Conservation (phyloP, 1,284 basidiomycete genomes). For the Leccinum fuscescens region DNA sequence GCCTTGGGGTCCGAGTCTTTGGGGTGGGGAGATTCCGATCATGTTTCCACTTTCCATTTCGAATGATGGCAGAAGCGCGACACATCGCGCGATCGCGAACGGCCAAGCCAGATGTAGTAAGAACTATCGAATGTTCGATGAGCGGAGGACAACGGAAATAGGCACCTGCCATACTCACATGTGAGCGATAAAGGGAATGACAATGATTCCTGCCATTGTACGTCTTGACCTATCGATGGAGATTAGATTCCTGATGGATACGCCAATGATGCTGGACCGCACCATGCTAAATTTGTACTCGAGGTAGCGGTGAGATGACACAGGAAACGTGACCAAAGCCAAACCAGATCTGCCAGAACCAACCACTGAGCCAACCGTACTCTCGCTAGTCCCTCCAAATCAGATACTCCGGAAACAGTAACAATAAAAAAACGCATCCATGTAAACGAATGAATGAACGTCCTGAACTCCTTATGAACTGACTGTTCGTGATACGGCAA, state of each 20-base stretch:
- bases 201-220: conserved; percentile 72
- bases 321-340: conserved; percentile 73
- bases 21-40: conserved; percentile 39
- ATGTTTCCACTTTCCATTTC: conserved; percentile 72
- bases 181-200: conserved; percentile 67
- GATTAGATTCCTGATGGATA: not conserved
- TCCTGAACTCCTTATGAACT: conserved; percentile 74
- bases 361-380: conserved; percentile 71
- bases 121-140: conserved; percentile 38
- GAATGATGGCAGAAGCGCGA: conserved; percentile 59
- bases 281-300: conserved; percentile 81
- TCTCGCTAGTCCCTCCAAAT: conserved; percentile 54
- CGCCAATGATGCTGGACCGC: conserved; percentile 11
- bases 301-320: conserved; percentile 73
- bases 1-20: conserved; percentile 25
- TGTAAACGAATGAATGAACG: conserved; percentile 73
- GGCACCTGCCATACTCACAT: conserved; percentile 41
- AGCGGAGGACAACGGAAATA: conserved; percentile 1
- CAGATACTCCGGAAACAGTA: not conserved
- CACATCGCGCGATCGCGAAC: conserved; percentile 64
- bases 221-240: conserved; percentile 46
- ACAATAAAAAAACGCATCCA: conserved; percentile 37
- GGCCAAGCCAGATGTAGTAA: conserved; percentile 79
- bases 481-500: conserved; percentile 77
- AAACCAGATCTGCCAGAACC: conserved; percentile 86